These are phyloP conservation scores for Penicillium coprophilum DNA, from an alignment of 495 filamentous ascomycete species.

Conservation along the genomic window DNA sequence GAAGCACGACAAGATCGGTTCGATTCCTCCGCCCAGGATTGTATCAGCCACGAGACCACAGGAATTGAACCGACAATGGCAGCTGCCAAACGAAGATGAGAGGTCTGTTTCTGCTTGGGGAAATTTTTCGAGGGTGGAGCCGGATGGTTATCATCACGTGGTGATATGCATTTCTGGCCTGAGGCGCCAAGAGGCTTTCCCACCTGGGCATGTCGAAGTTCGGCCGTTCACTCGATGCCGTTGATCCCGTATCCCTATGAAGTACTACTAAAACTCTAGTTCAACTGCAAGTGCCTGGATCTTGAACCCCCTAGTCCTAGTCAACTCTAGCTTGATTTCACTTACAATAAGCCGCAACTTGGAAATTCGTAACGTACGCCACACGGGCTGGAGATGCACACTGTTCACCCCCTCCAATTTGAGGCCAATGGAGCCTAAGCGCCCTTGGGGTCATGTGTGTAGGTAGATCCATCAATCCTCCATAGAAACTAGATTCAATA, in stretches of 20 bases:
- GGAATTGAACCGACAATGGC: conserved; percentile 34
- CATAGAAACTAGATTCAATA: neutral
- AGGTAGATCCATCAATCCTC: conserved; percentile 18
- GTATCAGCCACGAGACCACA: conserved; percentile 19
- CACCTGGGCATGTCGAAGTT: neutral
- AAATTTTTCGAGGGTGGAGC: conserved; percentile 52
- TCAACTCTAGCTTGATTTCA: neutral
- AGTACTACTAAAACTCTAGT: neutral
- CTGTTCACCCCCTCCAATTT: neutral
- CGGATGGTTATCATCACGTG: conserved; percentile 48
- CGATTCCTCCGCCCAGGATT: conserved; percentile 20
- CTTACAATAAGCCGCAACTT: neutral
- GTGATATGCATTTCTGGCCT: conserved; percentile 36
- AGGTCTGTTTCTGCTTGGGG: conserved; percentile 29
- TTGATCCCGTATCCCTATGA: neutral
- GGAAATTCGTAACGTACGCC: conserved; percentile 3
- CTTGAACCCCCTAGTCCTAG: neutral
- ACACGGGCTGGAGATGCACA: conserved; percentile 1
- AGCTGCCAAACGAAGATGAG: conserved; percentile 27
- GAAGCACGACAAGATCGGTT: neutral
- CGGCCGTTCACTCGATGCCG: neutral
- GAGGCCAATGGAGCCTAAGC: conserved; percentile 31
- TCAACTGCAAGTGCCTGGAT: neutral
- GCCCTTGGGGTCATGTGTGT: conserved; percentile 44
- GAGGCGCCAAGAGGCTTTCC: conserved; percentile 11